Evolutionary conservation across 2,329 filamentous ascomycete genomes (phyloP).

Genomic region (Dactylellina cionopaga): DNA sequence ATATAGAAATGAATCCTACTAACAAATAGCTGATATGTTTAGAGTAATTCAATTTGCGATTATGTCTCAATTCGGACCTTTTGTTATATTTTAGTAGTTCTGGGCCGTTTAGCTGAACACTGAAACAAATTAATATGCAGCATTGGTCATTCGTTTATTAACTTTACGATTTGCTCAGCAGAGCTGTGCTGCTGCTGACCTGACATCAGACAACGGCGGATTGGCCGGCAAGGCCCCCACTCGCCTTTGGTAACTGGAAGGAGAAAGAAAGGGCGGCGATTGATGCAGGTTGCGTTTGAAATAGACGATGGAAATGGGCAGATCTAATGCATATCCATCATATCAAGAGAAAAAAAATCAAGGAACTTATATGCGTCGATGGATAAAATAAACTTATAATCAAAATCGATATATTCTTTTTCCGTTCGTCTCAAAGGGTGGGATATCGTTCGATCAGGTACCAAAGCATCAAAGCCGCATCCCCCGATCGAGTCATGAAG

Average conservation of each 20-base stretch:
- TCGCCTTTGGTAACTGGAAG: conserved; percentile 30
- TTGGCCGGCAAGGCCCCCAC: conserved; percentile 31
- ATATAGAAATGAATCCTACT: conserved; percentile 26
- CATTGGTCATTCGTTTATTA: conserved; percentile 24
- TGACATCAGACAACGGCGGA: conserved; percentile 37
- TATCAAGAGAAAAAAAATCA: conserved; percentile 24
- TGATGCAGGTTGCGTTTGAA: conserved; percentile 40
- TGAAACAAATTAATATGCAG: conserved; percentile 48
- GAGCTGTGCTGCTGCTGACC: too few relatives aligned
- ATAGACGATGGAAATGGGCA: conserved; percentile 11
- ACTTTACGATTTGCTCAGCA: conserved; percentile 15
- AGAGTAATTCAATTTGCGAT: too few relatives aligned
- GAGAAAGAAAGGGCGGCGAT: conserved; percentile 36
- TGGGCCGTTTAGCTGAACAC: conserved; percentile 29
- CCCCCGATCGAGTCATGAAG: conserved; percentile 6
- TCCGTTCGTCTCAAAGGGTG: conserved; percentile 27
- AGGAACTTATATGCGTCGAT: conserved; percentile 16
- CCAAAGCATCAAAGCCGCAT: conserved; percentile 18
- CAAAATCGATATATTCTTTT: not conserved
- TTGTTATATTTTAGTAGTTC: not conserved
- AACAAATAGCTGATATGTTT: too few relatives aligned
- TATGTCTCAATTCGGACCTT: conserved; percentile 12
- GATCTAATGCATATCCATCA: conserved; percentile 21
- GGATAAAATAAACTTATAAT: not conserved
- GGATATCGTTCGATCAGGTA: conserved; percentile 34